A percentile compares a stretch with the other conserved stretches of the same genome.
Conservation (phyloP, 2,329 filamentous ascomycete species). For the Davidsoniella neocaledoniae region DNA sequence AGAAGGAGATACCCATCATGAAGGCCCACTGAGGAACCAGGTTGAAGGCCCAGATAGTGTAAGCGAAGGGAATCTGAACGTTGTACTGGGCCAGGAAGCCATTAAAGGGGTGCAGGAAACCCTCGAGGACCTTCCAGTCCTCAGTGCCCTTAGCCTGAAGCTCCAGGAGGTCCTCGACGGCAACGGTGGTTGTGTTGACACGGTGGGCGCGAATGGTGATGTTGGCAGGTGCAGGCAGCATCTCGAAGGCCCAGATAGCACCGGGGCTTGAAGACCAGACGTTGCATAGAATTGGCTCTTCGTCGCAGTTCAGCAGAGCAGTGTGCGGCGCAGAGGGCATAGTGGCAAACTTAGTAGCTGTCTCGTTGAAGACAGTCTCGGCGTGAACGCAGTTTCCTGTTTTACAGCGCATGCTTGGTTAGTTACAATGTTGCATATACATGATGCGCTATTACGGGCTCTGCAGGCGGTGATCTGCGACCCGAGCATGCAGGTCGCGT, state of each 20-base stretch:
- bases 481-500: background rate
- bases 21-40: conserved; percentile 58
- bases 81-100: conserved; percentile 46
- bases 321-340: conserved; percentile 48
- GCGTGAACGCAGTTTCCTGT: conserved; percentile 46
- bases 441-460: background rate
- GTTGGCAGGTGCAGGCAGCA: conserved; percentile 46
- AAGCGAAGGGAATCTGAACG: conserved; percentile 47
- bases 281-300: conserved; percentile 59
- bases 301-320: conserved; percentile 56
- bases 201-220: conserved; percentile 47
- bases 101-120: conserved; percentile 61
- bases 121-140: conserved; percentile 34
- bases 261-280: conserved; percentile 50
- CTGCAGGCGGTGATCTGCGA: background rate
- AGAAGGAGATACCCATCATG: conserved; percentile 59
- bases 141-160: conserved; percentile 37
- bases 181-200: conserved; percentile 54
- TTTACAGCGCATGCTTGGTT: conserved; percentile 10
- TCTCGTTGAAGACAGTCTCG: conserved; percentile 50
- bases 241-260: conserved; percentile 47
- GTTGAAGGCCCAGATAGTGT: conserved; percentile 48
- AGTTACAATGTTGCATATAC: conserved; percentile 4
- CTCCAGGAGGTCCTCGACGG: conserved; percentile 43
- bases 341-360: conserved; percentile 44